A percentile compares a stretch with the other conserved stretches of the same genome.
phyloP scores from a whole-genome alignment of 805 yeast species.

The Monosporozyma siamensis region DNA sequence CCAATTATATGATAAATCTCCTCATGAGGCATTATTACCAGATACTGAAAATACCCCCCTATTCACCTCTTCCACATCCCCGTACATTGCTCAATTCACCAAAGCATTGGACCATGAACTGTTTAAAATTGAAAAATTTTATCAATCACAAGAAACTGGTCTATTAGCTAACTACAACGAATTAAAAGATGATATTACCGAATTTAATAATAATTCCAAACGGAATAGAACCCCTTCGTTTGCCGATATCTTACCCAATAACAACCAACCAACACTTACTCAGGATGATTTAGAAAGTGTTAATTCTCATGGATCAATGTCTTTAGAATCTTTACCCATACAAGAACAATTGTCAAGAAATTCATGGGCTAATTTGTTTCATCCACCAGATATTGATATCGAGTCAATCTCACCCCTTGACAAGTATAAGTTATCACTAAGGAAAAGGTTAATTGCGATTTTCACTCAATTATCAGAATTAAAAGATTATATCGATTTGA shows the following conservation, averaged over 20 bases:
- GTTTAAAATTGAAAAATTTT: constrained; percentile 67
- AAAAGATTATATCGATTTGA: constrained; percentile 73
- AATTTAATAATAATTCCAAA: constrained; percentile 37
- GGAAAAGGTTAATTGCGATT: constrained; percentile 52
- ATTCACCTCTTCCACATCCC: constrained; percentile 3
- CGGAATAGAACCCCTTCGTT: constrained; percentile 8
- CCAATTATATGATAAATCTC: constrained; percentile 17
- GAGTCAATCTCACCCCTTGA: background rate
- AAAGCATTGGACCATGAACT: constrained; percentile 73
- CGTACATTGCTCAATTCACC: constrained; percentile 48
- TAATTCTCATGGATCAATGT: background rate
- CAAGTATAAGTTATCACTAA: constrained; percentile 29
- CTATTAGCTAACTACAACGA: constrained; percentile 37
- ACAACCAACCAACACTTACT: background rate
- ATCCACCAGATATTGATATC: background rate
- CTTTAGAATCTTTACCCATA: background rate
- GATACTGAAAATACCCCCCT: constrained; percentile 17
- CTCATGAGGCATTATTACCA: background rate
- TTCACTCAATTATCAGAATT: constrained; percentile 76
- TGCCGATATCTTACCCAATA: background rate
- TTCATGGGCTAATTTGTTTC: background rate
- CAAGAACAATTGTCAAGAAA: background rate
- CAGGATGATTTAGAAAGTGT: background rate
- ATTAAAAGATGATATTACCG: constrained; percentile 52
- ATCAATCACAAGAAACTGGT: constrained; percentile 48